A percentile compares a stretch with the other conserved stretches of the same genome.
Conservation (phyloP, 179 eudicot species). For the Sideroxylon spinosum region DNA sequence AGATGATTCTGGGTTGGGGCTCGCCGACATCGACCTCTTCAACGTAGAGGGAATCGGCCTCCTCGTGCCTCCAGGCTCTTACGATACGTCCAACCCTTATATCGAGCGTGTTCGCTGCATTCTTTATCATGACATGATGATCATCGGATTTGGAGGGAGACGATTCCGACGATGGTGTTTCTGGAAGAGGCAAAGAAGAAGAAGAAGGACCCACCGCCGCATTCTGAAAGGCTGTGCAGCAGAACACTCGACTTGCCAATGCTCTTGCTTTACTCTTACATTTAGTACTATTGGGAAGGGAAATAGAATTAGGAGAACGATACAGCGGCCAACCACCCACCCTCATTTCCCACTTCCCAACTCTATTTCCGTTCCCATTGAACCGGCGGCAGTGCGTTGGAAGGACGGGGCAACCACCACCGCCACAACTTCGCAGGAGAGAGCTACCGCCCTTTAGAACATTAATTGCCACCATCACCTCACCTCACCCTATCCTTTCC, state of each 20-base stretch:
- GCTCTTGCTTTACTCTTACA: background rate
- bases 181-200: constrained; percentile 10
- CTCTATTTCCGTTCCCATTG: background rate
- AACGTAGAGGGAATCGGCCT: constrained; percentile 84
- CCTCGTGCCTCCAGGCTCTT: constrained; percentile 76
- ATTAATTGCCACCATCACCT: constrained; percentile 17
- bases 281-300: background rate
- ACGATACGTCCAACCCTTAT: constrained; percentile 71
- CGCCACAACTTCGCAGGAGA: constrained; percentile 14
- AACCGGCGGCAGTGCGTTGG: background rate
- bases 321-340: background rate
- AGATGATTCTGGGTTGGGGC: constrained; percentile 62
- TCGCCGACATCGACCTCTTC: constrained; percentile 94
- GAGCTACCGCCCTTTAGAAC: constrained; percentile 23
- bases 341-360: background rate
- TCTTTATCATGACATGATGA: constrained; percentile 27
- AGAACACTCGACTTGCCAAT: constrained; percentile 1
- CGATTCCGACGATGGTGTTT: constrained; percentile 2
- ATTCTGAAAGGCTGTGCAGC: constrained; percentile 10
- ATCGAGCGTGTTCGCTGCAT: constrained; percentile 56
- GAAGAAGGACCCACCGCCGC: background rate
- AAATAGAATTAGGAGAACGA: constrained; percentile 3
- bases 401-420: constrained; percentile 16
- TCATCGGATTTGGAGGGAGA: constrained; percentile 20
- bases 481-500: no score